Evolutionary conservation across 306 rosid species (phyloP), one percentile per base, ranked within the genome.

Genomic region (Pachyrhizus erosus): DNA sequence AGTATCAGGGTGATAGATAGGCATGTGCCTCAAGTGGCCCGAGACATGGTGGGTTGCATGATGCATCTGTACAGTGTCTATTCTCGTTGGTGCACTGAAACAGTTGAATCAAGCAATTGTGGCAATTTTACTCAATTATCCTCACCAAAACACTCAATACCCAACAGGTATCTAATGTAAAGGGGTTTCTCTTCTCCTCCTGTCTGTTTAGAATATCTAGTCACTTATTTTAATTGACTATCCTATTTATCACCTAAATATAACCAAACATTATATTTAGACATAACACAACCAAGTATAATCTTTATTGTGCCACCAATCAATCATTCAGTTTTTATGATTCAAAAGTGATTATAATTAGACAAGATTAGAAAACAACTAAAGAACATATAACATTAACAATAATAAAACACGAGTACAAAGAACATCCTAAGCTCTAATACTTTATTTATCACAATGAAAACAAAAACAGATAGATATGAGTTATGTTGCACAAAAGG

Each of bases 261-360:
- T 46, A 48, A 48, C 17, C 55, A 48, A 48, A 48, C 55, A 15
- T 48, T 17, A 48, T 48, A 48, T 15, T 48, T 48, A 48, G 21
- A 48, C 55, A n/a, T 48, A 66, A 24, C 34, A 37, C 42, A 37
- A 37, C 42, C 46, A 64, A 23, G 45, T 54, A 42, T 57, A 69
- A 55, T 57, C 42, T 20, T 33, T 57, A 55, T 29, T 13, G 52
- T 5, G 70, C 43, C 42, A 55, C 39, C 64, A 27, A 68, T 52
- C 81, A 67, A 76, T 23, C 52, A 55, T 68, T 54, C 26, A 29
- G 1, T 17, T 48, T 74, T 74, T 66, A 51, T 83, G 23, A 58
- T n/a, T 55, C 68, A 82, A 20, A 65, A 11, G 65, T 48, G 17
- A 48, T 55, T 73, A 78, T 51, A 66, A 49, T 62, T 40, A 14